Evolutionary conservation across 495 filamentous ascomycete species (phyloP).

Genomic region (Ascobolus immersus): DNA sequence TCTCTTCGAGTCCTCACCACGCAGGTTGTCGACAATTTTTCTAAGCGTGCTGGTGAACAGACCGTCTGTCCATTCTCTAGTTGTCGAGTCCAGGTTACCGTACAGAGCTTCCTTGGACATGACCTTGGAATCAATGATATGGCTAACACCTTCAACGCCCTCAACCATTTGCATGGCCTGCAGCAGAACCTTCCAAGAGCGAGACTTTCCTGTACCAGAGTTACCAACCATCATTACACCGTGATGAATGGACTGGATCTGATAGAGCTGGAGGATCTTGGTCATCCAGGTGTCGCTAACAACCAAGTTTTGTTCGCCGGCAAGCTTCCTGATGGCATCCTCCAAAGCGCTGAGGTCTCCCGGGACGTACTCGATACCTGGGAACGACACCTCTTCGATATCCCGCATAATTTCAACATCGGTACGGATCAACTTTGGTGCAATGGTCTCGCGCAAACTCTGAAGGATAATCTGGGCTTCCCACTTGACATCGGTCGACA

Average conservation of each 20-base stretch:
- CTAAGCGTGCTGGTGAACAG: conserved; percentile 91
- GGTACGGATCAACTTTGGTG: conserved; percentile 73
- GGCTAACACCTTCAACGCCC: conserved; percentile 73
- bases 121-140: conserved; percentile 97
- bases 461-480: conserved; percentile 98
- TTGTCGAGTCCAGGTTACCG: conserved; percentile 84
- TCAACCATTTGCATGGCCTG: conserved; percentile 79
- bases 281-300: conserved; percentile 88
- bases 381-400: conserved; percentile 71
- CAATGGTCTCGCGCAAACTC: conserved; percentile 93
- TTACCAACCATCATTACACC: conserved; percentile 99
- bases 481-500: conserved; percentile 20
- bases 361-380: conserved; percentile 74
- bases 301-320: conserved; percentile 55
- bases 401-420: conserved; percentile 71
- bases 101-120: conserved; percentile 98
- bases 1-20: conserved; percentile 81
- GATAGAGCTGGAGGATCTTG: conserved; percentile 84
- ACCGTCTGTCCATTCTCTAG: conserved; percentile 93
- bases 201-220: conserved; percentile 84
- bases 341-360: conserved; percentile 58
- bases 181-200: conserved; percentile 81
- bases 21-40: conserved; percentile 96
- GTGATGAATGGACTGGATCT: conserved; percentile 92
- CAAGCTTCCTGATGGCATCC: conserved; percentile 55